phyloP scores from a whole-genome alignment of 2,329 filamentous ascomycete species.

The Sclerotinia glacialis region DNA sequence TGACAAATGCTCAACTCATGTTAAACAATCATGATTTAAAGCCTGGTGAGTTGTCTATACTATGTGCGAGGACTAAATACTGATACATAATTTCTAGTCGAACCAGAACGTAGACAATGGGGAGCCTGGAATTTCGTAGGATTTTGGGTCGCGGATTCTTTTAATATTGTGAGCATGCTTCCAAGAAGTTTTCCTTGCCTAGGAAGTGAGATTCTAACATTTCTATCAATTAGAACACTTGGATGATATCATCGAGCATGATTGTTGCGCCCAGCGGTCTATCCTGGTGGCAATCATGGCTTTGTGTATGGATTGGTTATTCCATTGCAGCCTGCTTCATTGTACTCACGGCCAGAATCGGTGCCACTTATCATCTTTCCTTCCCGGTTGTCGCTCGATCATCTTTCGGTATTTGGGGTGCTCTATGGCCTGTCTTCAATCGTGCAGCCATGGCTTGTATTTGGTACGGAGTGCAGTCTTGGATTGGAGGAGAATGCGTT shows the following conservation, averaged over 20 bases:
- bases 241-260: conserved; percentile 89
- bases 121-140: conserved; percentile 82
- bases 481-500: conserved; percentile 81
- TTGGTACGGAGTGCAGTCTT: conserved; percentile 83
- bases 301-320: conserved; percentile 88
- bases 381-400: conserved; percentile 78
- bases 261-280: conserved; percentile 61
- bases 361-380: conserved; percentile 82
- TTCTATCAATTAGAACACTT: conserved; percentile 61
- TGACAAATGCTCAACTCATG: conserved; percentile 78
- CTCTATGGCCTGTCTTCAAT: conserved; percentile 85
- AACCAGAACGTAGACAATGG: conserved; percentile 78
- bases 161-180: conserved; percentile 62
- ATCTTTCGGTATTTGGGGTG: conserved; percentile 86
- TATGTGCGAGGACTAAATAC: conserved; percentile 25
- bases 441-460: conserved; percentile 78
- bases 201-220: conserved; percentile 28
- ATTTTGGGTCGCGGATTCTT: conserved; percentile 82
- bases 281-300: conserved; percentile 88
- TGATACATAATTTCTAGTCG: conserved; percentile 50
- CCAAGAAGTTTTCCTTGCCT: not conserved
- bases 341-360: conserved; percentile 75
- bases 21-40: conserved; percentile 82
- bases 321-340: conserved; percentile 73
- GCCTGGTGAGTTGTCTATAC: conserved; percentile 44